phyloP scores from a whole-genome alignment of 257 asterid species.

The Galeopsis tetrahit region DNA sequence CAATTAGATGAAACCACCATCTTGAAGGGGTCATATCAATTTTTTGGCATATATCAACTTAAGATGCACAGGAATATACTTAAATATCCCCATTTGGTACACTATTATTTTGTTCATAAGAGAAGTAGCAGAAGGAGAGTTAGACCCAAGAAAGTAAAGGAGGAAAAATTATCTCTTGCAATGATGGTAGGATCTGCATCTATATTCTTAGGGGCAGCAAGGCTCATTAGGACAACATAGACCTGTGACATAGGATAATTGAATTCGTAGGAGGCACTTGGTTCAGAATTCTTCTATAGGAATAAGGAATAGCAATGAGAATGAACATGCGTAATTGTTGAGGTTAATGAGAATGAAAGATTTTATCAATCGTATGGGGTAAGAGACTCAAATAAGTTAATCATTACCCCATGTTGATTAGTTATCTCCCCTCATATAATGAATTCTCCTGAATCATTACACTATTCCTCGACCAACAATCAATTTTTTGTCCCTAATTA shows the following conservation, averaged over 20 bases:
- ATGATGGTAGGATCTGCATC: not conserved
- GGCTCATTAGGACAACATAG: not conserved
- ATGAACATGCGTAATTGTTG: too few species aligned
- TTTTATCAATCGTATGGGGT: too few species aligned
- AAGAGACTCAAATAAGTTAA: too few species aligned
- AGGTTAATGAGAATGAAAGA: too few species aligned
- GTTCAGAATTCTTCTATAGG: too few species aligned
- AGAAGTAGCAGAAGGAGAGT: not conserved
- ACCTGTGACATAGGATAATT: not conserved
- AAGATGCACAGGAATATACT: not conserved
- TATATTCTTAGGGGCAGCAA: not conserved
- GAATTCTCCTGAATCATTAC: too few species aligned
- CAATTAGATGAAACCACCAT: conserved; percentile 11
- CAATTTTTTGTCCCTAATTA: too few species aligned
- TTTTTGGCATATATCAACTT: not conserved
- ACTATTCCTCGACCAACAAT: too few species aligned
- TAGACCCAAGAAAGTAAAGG: conserved; percentile 10
- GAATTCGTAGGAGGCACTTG: too few species aligned
- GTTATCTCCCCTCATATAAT: too few species aligned
- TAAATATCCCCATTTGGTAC: not conserved
- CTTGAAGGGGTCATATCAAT: not conserved
- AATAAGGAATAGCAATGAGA: too few species aligned
- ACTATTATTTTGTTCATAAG: not conserved
- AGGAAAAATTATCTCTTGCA: not conserved
- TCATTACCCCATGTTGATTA: too few species aligned